A percentile compares a stretch with the other conserved stretches of the same genome.
Evolutionary conservation across 2,329 filamentous ascomycete species (phyloP).

Genomic region (Keithomyces neogunnii): DNA sequence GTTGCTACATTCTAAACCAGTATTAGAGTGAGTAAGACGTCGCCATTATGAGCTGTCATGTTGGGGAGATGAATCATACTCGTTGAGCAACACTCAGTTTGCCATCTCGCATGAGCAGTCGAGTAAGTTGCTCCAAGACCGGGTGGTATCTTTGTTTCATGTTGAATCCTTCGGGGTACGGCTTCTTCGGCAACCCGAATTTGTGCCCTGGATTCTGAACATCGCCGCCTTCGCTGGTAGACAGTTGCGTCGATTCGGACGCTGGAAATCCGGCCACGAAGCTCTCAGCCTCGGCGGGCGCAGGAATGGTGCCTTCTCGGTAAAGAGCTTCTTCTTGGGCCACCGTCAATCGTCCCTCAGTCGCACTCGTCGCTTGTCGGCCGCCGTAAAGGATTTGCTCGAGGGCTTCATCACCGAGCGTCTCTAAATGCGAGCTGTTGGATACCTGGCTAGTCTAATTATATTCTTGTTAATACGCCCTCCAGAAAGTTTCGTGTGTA

Average conservation of each 20-base stretch:
- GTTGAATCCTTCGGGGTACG: constrained; percentile 53
- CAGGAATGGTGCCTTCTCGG: constrained; percentile 31
- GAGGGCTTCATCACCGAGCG: constrained; percentile 26
- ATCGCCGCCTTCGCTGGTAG: constrained; percentile 10
- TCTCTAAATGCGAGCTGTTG: constrained; percentile 11
- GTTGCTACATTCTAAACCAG: constrained; percentile 65
- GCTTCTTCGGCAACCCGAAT: constrained; percentile 62
- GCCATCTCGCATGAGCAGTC: constrained; percentile 83
- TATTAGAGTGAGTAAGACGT: background rate
- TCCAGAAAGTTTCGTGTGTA: background rate
- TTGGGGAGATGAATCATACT: constrained; percentile 38
- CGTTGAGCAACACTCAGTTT: constrained; percentile 85
- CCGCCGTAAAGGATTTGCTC: constrained; percentile 29
- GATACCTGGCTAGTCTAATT: background rate
- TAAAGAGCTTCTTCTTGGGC: constrained; percentile 37
- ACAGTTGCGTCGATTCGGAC: constrained; percentile 10
- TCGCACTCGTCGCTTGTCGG: constrained; percentile 18
- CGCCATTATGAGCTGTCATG: background rate
- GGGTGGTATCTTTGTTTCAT: constrained; percentile 80
- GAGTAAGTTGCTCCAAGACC: constrained; percentile 78
- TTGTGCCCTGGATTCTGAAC: constrained; percentile 54
- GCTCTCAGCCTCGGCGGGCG: constrained; percentile 21
- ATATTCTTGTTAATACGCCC: constrained; percentile 1
- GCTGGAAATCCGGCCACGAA: constrained; percentile 16
- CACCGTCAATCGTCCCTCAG: constrained; percentile 27